These are phyloP conservation scores for Suillus discolor DNA, from an alignment of 768 basidiomycete genomes.

Conservation along the genomic window DNA sequence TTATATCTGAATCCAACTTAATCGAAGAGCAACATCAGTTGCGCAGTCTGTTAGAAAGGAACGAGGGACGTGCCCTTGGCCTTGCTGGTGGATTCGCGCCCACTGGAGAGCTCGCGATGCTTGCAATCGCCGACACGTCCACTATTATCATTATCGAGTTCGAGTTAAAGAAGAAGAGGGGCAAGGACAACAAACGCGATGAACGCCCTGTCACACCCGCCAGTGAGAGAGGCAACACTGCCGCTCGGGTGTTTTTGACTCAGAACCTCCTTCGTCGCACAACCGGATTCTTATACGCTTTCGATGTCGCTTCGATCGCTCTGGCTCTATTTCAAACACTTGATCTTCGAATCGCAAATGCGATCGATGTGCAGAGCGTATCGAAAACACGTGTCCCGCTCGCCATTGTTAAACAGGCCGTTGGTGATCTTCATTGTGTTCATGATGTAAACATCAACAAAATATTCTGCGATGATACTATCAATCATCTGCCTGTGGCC, in stretches of 20 bases:
- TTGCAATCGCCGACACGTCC: conserved; percentile 31
- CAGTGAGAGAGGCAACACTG: conserved; percentile 3
- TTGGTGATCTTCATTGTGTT: conserved; percentile 1
- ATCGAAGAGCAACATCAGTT: conserved; percentile 26
- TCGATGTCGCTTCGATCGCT: conserved; percentile 32
- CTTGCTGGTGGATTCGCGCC: conserved; percentile 26
- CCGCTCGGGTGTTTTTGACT: conserved; percentile 28
- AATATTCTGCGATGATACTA: conserved; percentile 14
- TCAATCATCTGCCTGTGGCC: neutral
- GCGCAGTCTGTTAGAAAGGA: conserved; percentile 28
- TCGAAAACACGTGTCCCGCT: conserved; percentile 20
- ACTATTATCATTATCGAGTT: conserved; percentile 32
- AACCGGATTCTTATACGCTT: conserved; percentile 31
- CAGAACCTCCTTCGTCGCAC: conserved; percentile 32
- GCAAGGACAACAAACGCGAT: conserved; percentile 37
- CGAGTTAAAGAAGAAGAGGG: conserved; percentile 31
- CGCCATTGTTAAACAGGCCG: conserved; percentile 21
- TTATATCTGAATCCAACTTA: conserved; percentile 23
- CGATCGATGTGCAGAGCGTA: conserved; percentile 32
- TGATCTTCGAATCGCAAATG: conserved; percentile 35
- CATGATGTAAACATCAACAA: conserved; percentile 20
- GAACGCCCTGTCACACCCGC: conserved; percentile 19
- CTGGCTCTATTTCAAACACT: conserved; percentile 33
- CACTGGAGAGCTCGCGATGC: conserved; percentile 24
- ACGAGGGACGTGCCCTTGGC: conserved; percentile 36